Evolutionary conservation across 2,329 filamentous ascomycete species (phyloP).

Genomic region (Monosporascus sp.): DNA sequence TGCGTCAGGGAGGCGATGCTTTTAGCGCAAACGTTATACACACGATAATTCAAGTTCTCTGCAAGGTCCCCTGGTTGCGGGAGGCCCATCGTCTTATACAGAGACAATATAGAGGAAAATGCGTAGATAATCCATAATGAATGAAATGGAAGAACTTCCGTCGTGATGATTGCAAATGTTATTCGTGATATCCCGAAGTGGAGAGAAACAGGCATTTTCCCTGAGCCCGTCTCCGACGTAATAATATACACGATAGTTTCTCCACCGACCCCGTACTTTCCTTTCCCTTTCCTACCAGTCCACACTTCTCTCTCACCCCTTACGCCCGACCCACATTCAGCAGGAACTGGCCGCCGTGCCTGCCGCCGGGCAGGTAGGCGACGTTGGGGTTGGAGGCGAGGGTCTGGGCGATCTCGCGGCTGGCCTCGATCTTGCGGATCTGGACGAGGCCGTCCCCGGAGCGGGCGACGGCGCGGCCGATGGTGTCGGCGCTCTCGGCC

Average conservation of each 20-base stretch:
- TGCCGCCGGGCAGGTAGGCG: slow-evolving; percentile 80
- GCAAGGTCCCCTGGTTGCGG: too few relatives aligned
- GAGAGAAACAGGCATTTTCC: neutral
- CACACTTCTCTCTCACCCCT: slow-evolving; percentile 4
- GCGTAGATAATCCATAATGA: too few relatives aligned
- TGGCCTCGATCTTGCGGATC: slow-evolving; percentile 96
- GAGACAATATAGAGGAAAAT: neutral
- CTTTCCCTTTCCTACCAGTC: neutral
- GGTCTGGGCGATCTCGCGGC: slow-evolving; percentile 90
- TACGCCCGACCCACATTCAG: slow-evolving; percentile 46
- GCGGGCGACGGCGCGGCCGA: slow-evolving; percentile 90
- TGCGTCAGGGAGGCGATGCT: too few relatives aligned
- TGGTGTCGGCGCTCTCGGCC: slow-evolving; percentile 93
- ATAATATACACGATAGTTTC: neutral
- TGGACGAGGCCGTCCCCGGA: slow-evolving; percentile 87
- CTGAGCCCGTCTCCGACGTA: neutral
- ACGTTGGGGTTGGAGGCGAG: slow-evolving; percentile 90
- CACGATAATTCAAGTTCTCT: too few relatives aligned
- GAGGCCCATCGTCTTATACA: too few relatives aligned
- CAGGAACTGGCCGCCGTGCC: slow-evolving; percentile 50
- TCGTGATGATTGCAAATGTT: neutral
- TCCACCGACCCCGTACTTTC: neutral
- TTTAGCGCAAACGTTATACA: too few relatives aligned
- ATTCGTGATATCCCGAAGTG: neutral
- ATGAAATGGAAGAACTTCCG: neutral